Evolutionary conservation across 139 green algal species (phyloP), one percentile per base, ranked within the genome.

Genomic region (Chlamydomonas sp.): DNA sequence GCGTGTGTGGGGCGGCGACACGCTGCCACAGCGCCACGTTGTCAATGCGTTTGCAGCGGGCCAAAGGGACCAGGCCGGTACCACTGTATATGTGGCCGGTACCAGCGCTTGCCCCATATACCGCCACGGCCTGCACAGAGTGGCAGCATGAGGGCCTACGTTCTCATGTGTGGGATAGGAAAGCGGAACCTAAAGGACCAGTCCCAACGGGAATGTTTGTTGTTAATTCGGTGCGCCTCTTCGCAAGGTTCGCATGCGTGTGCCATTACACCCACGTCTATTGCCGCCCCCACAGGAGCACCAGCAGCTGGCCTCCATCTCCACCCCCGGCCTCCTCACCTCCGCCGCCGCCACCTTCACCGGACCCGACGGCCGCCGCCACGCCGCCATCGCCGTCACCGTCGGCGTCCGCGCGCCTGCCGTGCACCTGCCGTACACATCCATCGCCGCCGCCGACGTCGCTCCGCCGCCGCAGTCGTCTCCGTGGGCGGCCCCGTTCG

Each of bases 301-400:
- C 72, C 73, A 80, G 63, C 83, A 80, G 62, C 72, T 81, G 3
- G 83, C 83, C 69, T 66, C 62, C n/a, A 2, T 69, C 18, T 4
- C 68, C 71, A 63, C 62, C 61, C 71, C 82, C 61, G 82, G 71
- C 12, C 82, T 86, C 14, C 82, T 86, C 61, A 78, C 71, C 59
- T 63, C 20, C 82, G 82, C 82, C 59, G 82, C 82, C 69, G 18
- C 62, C 59, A 73, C 20, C 82, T 86, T 86, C 71, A 49, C 4
- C 71, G 82, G 69, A 17, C 82, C 82, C 1, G 82, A 86, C 69
- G 82, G 82, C 60, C 82, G 82, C 82, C 82, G 82, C 71, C 82
- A 86, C 82, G 61, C 71, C 12, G 71, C 60, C 71, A 7, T 86
- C 71, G 82, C 82, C 60, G 61, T 86, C 71, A 78, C 18, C 68